These are phyloP conservation scores for Vickermania ingenoplastis DNA, from an alignment of 208 protist genomes.

Conservation along the genomic window DNA sequence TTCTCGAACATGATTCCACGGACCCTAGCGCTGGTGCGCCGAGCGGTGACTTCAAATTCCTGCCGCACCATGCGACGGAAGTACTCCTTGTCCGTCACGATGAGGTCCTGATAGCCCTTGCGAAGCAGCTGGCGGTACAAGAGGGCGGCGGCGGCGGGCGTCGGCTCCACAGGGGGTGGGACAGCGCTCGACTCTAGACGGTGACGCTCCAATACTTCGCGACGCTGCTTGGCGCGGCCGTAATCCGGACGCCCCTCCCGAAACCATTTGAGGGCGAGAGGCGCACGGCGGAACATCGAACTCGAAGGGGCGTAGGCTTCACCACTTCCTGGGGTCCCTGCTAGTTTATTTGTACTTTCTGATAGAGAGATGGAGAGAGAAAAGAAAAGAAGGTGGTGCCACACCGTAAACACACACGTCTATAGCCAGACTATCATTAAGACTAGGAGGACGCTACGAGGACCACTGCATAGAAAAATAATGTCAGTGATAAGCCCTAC, in stretches of 20 bases:
- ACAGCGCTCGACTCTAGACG: conserved; percentile 31
- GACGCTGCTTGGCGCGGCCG: conserved; percentile 49
- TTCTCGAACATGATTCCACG: conserved; percentile 88
- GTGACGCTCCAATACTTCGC: conserved; percentile 46
- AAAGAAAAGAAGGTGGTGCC: too few relatives aligned
- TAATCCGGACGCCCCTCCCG: conserved; percentile 66
- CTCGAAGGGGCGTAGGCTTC: too few relatives aligned
- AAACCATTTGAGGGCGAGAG: too few relatives aligned
- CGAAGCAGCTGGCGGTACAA: conserved; percentile 73
- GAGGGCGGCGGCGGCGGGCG: conserved; percentile 33
- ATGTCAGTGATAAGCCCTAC: too few relatives aligned
- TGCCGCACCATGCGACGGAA: conserved; percentile 61
- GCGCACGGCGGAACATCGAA: too few relatives aligned
- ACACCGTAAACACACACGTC: too few relatives aligned
- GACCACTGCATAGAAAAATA: too few relatives aligned
- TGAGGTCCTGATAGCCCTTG: conserved; percentile 27
- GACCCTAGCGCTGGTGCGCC: conserved; percentile 76
- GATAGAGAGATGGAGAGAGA: too few relatives aligned
- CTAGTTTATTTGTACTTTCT: too few relatives aligned
- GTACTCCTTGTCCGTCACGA: conserved; percentile 67
- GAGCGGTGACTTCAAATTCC: conserved; percentile 83
- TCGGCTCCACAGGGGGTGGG: conserved; percentile 70
- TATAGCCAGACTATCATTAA: too few relatives aligned
- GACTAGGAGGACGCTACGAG: too few relatives aligned
- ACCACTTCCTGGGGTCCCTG: too few relatives aligned